Evolutionary conservation across 1,139 yeast genomes (phyloP), one percentile per base, ranked within the genome.

Genomic region (Scheffersomyces parashehatae): DNA sequence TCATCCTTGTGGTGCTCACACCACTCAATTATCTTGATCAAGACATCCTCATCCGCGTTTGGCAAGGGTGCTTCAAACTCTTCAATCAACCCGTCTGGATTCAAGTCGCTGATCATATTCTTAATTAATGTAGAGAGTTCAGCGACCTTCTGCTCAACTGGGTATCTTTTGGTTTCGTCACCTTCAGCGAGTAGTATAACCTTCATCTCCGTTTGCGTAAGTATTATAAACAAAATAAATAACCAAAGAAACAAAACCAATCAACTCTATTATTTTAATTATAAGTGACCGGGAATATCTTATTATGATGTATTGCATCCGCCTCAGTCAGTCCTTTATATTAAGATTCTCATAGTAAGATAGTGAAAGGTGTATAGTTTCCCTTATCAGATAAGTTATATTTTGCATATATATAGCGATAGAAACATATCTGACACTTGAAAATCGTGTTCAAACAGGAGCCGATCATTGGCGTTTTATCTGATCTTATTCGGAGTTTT

Each of bases 1-100:
- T 93, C 87, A 60, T 88, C 88, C 67, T 85, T 87, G 73, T 95
- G 98, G 65, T 93, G 95, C 62, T 89, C 96, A 64, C 98, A 93
- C 96, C 97, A 95, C 65, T 93, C 97, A 45, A 95, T 76, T 13
- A 95, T 95, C 64, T 91, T 91, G 63, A 87, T 82, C 67, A 95
- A 79, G 24, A 93, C 98, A 26, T 88, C 81, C 13, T 90, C 82
- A 58, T 95, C 75, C 37, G 90, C 97, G 59, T 88, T 90, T 38
- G 97, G 97, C 26, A 93, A 85, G 31, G 98, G 98, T 56, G 91
- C 85, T 56, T 89, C 96, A 51, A 88, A 82, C 43, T 82, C 87
- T 50, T 78, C 82, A 44, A 75, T 79, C 47, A 80, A 73, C 13
- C 81, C 81, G 52, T 75, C 80, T 35, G 85, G 85, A 50, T 77